Evolutionary conservation across 73 alveolate genomes (phyloP).

Genomic region (Durusdinium trenchii): DNA sequence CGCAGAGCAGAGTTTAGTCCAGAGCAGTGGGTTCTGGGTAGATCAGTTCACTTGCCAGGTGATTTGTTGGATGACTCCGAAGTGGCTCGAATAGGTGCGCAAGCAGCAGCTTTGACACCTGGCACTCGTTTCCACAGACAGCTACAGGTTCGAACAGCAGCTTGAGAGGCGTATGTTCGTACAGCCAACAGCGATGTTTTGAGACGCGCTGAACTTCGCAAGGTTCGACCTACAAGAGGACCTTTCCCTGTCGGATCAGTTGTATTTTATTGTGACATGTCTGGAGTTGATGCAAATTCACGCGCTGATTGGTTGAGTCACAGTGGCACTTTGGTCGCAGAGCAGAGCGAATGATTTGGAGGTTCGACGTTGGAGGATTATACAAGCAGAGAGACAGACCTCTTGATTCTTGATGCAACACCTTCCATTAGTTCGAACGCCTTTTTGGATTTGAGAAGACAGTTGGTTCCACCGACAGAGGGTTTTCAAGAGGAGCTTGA

Average conservation of each 20-base stretch:
- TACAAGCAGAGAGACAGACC: neutral
- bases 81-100: slow-evolving; percentile 34
- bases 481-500: neutral
- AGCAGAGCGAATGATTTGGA: neutral
- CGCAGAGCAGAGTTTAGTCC: slow-evolving; percentile 1
- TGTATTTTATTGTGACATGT: slow-evolving; percentile 41
- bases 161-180: neutral
- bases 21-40: slow-evolving; percentile 29
- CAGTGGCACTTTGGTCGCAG: slow-evolving; percentile 25
- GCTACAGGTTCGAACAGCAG: neutral
- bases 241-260: neutral
- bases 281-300: neutral
- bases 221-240: neutral
- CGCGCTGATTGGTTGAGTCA: neutral
- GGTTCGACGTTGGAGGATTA: neutral
- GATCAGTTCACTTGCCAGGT: neutral
- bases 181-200: neutral
- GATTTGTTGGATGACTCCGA: slow-evolving; percentile 23
- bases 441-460: neutral
- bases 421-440: neutral
- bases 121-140: neutral
- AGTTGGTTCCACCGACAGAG: neutral
- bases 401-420: neutral
- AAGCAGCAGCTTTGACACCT: slow-evolving; percentile 15
- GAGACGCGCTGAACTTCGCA: slow-evolving; percentile 12